These are phyloP conservation scores for Eragrostis nindensis DNA, from an alignment of 176 grass and related monocot genomes.

Conservation along the genomic window DNA sequence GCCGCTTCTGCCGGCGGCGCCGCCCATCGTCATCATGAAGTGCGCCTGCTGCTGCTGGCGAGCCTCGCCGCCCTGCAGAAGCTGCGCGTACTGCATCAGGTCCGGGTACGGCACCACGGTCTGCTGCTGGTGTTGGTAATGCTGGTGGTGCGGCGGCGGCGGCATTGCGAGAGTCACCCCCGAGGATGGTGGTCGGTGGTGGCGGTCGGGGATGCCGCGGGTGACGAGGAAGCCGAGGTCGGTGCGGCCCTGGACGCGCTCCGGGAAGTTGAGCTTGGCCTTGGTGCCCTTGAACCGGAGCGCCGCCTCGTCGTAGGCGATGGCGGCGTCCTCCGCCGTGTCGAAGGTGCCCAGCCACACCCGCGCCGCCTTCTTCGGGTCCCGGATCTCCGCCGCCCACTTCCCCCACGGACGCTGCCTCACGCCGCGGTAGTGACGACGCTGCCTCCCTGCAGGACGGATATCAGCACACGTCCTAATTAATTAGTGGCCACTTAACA, in stretches of 20 bases:
- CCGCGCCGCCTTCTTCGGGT: conserved; percentile 70
- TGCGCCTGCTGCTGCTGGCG: neutral
- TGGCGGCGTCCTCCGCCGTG: conserved; percentile 71
- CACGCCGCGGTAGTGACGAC: conserved; percentile 65
- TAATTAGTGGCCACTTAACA: neutral
- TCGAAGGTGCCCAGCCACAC: conserved; percentile 76
- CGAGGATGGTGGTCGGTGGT: neutral
- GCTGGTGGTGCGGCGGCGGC: conserved; percentile 15
- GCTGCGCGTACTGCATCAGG: conserved; percentile 89
- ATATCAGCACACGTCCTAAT: neutral
- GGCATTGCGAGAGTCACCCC: conserved; percentile 11
- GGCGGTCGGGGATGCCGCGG: conserved; percentile 53
- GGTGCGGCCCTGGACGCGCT: conserved; percentile 85
- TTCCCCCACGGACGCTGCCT: conserved; percentile 77
- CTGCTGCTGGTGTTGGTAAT: conserved; percentile 14
- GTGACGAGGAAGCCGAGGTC: conserved; percentile 67
- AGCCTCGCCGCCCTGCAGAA: conserved; percentile 61
- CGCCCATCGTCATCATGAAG: conserved; percentile 35
- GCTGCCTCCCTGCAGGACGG: conserved; percentile 25
- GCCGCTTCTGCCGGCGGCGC: neutral
- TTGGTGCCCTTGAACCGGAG: conserved; percentile 71
- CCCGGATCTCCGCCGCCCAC: conserved; percentile 71
- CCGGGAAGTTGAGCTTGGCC: conserved; percentile 78
- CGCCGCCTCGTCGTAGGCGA: conserved; percentile 71
- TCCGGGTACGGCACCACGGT: conserved; percentile 56